Base-by-base conservation (phyloP, 495 filamentous ascomycete genomes). In the Chaetomium tenue region DNA sequence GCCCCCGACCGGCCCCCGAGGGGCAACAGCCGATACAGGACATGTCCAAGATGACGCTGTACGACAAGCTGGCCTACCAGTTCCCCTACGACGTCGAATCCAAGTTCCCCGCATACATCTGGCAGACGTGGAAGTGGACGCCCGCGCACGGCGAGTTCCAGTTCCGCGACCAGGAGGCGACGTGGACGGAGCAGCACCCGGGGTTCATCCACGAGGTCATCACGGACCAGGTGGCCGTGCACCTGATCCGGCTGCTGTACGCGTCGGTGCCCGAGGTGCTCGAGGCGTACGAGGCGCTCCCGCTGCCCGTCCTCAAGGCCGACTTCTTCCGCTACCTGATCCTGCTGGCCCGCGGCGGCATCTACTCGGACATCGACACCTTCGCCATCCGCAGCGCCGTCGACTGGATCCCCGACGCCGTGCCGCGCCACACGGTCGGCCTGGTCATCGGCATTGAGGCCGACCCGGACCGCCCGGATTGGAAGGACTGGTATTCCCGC, bases 241-340 rank as follows among this genome's bases (percentile, higher is more conserved):
- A 93, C 69, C 78, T 98, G 51, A 81, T 98, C 58, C 84, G 86
- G 42, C 86, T 97, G 71, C 86, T 98, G 46, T 98, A 96, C 73
- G 89, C 88, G 1, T 84, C 91, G 22, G 80, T 97, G 1, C 94
- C 94, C 8, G 92, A 96, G 68, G 90, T 98, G 2, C 77, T 95
- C n/a, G 92, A 97, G 70, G 93, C 94, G 15, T 98, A 96, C 77
- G 78, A 88, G 25, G 81, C 92, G 3, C 77, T 98, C 16, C 95
- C 93, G 3, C 76, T 95, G 42, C 87, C 91, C 3, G 91, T 98
- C 0, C 80, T 98, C 67, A 98, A 98, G 74, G 94, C 94, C 59
- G 94, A 98, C 74, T 96, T 98, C 81, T 98, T 98, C 83, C 89
- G 94, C 59, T 98, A 98, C 72, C 79, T 98, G 56, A 93, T 98